Percentiles rank a stretch among this genome's conserved stretches.
These are phyloP conservation scores for Mycena latifolia DNA, from an alignment of 768 basidiomycete genomes.

Conservation along the genomic window DNA sequence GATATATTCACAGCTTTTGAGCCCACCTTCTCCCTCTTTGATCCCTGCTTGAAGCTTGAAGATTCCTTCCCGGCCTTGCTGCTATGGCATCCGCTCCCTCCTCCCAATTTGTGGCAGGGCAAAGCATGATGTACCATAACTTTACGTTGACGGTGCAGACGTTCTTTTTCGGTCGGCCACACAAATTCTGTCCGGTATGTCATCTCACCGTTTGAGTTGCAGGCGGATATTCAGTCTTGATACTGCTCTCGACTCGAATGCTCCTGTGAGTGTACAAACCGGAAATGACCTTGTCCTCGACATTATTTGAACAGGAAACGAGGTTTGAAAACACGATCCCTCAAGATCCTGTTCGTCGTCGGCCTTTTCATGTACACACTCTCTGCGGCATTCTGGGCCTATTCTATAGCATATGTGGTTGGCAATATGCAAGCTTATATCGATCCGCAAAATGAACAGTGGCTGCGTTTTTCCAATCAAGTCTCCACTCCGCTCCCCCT, in stretches of 20 bases:
- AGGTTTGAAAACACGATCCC: neutral
- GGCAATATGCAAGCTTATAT: neutral
- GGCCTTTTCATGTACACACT: neutral
- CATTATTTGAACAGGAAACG: neutral
- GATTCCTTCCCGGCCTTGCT: too few species aligned
- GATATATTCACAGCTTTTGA: too few species aligned
- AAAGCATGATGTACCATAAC: conserved; percentile 18
- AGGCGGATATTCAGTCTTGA: too few species aligned
- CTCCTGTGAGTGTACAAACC: conserved; percentile 2
- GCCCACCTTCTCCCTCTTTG: too few species aligned
- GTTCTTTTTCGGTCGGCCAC: conserved; percentile 24
- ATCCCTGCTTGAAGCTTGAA: too few species aligned
- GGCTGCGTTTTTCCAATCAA: too few species aligned
- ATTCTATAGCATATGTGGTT: neutral
- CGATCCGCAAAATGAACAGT: conserved; percentile 8
- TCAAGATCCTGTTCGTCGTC: neutral
- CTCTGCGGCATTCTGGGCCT: neutral
- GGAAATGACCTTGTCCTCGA: neutral
- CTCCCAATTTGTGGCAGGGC: conserved; percentile 7
- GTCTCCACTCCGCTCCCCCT: conserved; percentile 10
- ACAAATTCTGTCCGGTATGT: too few species aligned
- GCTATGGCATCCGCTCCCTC: conserved; percentile 10
- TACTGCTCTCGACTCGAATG: too few species aligned
- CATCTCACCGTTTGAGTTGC: too few species aligned
- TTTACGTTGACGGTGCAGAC: conserved; percentile 26